Evolutionary conservation across 1,284 basidiomycete species (phyloP).

Genomic region (Trichosporon sp.): DNA sequence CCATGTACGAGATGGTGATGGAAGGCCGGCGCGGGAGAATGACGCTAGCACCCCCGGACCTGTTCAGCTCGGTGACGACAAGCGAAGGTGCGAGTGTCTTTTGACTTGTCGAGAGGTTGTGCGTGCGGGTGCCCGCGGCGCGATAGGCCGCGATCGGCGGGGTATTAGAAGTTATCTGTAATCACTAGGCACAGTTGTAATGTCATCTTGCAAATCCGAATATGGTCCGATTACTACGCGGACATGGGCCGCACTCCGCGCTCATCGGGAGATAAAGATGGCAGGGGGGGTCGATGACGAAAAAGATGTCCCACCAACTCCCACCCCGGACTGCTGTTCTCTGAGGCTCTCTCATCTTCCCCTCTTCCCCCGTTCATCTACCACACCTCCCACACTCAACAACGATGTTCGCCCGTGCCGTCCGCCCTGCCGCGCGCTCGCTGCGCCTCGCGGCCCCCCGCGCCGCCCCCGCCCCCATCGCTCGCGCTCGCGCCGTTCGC

Average conservation of each 20-base stretch:
- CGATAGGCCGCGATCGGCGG: too few species aligned
- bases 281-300: background rate
- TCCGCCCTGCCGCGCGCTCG: background rate
- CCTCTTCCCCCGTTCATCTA: too few species aligned
- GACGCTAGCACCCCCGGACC: background rate
- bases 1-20: background rate
- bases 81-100: background rate
- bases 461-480: background rate
- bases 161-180: background rate
- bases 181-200: background rate
- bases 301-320: background rate
- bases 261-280: background rate
- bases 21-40: background rate
- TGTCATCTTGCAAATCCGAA: background rate
- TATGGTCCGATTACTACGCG: background rate
- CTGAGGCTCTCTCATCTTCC: background rate
- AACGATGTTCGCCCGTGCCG: background rate
- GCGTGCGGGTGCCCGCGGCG: too few species aligned
- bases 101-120: background rate
- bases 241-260: conserved; percentile 19
- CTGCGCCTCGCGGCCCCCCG: background rate
- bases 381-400: background rate
- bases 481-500: background rate
- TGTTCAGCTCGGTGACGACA: background rate
- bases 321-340: too few species aligned